Evolutionary conservation across 306 rosid species (phyloP).

Genomic region (Datisca glomerata): DNA sequence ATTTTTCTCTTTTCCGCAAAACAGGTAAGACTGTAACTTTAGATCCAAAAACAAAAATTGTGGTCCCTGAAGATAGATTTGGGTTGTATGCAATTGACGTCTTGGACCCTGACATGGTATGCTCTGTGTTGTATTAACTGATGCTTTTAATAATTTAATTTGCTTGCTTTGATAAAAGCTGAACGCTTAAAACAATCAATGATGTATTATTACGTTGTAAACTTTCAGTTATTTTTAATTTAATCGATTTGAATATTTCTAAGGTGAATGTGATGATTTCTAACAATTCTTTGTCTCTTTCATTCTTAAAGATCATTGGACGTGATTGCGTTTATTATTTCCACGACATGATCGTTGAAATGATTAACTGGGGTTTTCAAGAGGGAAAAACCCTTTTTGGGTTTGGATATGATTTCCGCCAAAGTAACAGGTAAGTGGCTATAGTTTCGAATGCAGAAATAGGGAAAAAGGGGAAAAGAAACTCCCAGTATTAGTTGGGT

Average conservation of each 20-base stretch:
- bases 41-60: conserved; percentile 49
- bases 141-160: too few relatives aligned
- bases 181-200: too few relatives aligned
- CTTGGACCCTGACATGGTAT: conserved; percentile 94
- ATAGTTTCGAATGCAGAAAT: too few relatives aligned
- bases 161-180: too few relatives aligned
- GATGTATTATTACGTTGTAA: too few relatives aligned
- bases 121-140: too few relatives aligned
- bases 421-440: conserved; percentile 97
- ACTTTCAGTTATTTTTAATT: too few relatives aligned
- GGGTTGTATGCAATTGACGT: conserved; percentile 77
- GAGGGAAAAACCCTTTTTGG: conserved; percentile 95
- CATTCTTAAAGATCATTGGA: conserved; percentile 55
- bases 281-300: background rate
- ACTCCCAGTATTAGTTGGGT: too few relatives aligned
- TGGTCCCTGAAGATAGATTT: conserved; percentile 76
- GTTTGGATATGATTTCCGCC: conserved; percentile 98
- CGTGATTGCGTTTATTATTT: conserved; percentile 70
- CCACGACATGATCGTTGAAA: conserved; percentile 86
- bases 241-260: background rate
- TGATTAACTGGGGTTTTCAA: conserved; percentile 79
- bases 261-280: background rate
- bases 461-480: too few relatives aligned
- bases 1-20: conserved; percentile 9
- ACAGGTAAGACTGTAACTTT: conserved; percentile 65